phyloP scores from a whole-genome alignment of 805 yeast species.

The Candida broadrunensis region DNA sequence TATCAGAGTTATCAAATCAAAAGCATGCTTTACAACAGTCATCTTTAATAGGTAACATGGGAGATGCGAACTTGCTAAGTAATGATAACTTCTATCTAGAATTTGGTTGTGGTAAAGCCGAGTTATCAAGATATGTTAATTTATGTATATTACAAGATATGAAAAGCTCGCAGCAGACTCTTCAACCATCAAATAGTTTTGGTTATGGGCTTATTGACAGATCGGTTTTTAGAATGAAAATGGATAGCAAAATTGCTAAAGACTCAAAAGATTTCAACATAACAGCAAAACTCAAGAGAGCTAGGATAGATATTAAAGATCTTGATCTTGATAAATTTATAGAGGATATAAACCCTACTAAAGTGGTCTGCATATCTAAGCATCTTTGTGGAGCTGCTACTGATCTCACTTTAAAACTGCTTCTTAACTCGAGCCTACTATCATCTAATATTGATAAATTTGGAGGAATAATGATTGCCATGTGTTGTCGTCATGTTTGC shows the following conservation, averaged over 20 bases:
- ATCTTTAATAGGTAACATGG: conserved; percentile 69
- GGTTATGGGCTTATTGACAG: conserved; percentile 71
- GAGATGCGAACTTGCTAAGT: conserved; percentile 36
- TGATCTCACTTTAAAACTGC: conserved; percentile 72
- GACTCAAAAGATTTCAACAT: conserved; percentile 31
- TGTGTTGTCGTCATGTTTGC: conserved; percentile 92
- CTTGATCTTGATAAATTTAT: conserved; percentile 49
- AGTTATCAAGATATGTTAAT: conserved; percentile 64
- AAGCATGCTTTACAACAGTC: conserved; percentile 86
- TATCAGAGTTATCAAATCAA: conserved; percentile 49
- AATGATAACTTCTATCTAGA: conserved; percentile 50
- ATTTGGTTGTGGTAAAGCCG: conserved; percentile 92
- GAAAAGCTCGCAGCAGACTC: not conserved
- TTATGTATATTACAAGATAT: conserved; percentile 26
- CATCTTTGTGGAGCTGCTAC: conserved; percentile 95
- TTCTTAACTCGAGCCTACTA: conserved; percentile 37
- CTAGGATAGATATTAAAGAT: conserved; percentile 80
- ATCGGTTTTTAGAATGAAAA: conserved; percentile 72
- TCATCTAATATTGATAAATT: conserved; percentile 16
- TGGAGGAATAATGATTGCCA: conserved; percentile 72
- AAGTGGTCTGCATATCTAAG: conserved; percentile 69
- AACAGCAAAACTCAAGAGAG: conserved; percentile 42
- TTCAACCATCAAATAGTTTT: conserved; percentile 5
- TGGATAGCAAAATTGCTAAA: conserved; percentile 62
- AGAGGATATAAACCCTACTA: conserved; percentile 13